Evolutionary conservation across 495 filamentous ascomycete genomes (phyloP), one percentile per base, ranked within the genome.

Genomic region (Tuber magnatum): DNA sequence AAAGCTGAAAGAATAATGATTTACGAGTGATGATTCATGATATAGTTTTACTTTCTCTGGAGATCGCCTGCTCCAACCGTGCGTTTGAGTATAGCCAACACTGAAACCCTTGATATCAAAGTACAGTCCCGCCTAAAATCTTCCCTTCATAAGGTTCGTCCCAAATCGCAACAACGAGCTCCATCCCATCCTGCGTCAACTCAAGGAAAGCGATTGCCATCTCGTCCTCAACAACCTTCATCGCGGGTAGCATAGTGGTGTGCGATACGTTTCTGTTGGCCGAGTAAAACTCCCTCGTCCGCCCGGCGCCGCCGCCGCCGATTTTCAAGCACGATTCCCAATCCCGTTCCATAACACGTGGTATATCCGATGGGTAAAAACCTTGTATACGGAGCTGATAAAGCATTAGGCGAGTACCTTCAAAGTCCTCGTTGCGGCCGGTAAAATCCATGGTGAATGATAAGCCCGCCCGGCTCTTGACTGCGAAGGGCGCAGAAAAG

Each of bases 391-490:
- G 48, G 32, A 79, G 69, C 39, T 79, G 40, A n/a, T 79, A 79
- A 18, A 79, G 18, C 77, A 79, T 79, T 8, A 79, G 42, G 8
- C 77, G 76, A 14, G 77, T 79, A 24, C 43, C 72, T 71, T 70
- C 72, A 44, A 79, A 79, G 16, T 72, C 77, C 10, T 75, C 77
- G 16, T 79, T 79, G 16, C 71, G 76, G 24, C 77, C 77, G 18
- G 77, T 79, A 32, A 79, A 79, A 68, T 79, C 72, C 77, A 79
- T 79, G 35, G 42, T 72, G 28, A 79, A 79, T 14, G 72, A 78
- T 40, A 79, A 32, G 1, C 76, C 61, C 32, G 74, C 76, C 10
- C 48, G 73, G 12, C 72, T 70, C 38, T 72, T 69, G 20, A 79
- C 72, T 20, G 46, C 69, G 41, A 79, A 79, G 8, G 77, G 76